These are phyloP conservation scores for Phialophora macrospora DNA, from an alignment of 2,329 filamentous ascomycete species.

Conservation along the genomic window DNA sequence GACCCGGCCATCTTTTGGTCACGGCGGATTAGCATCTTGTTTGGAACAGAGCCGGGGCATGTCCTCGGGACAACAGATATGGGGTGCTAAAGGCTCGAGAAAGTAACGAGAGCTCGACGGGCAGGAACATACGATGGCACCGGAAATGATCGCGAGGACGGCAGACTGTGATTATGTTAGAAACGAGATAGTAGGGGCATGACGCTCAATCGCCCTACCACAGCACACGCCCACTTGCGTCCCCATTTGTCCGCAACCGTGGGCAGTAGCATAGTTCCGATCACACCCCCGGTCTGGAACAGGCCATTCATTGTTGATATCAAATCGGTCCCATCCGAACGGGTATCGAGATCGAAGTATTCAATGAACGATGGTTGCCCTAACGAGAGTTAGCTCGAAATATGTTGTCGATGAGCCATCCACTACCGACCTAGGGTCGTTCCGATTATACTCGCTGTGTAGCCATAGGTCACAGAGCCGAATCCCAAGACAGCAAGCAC, in stretches of 20 bases:
- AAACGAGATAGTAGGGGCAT: background rate
- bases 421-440: conserved; percentile 36
- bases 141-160: conserved; percentile 28
- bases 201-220: conserved; percentile 14
- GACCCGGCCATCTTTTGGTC: conserved; percentile 21
- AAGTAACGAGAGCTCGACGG: background rate
- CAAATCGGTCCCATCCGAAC: conserved; percentile 31
- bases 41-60: background rate
- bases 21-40: background rate
- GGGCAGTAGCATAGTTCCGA: conserved; percentile 31
- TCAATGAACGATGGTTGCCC: conserved; percentile 53
- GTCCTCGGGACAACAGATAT: background rate
- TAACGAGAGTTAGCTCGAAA: conserved; percentile 1
- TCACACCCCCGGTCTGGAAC: conserved; percentile 31
- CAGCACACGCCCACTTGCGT: conserved; percentile 34
- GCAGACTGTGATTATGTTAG: conserved; percentile 19
- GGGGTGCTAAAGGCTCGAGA: background rate
- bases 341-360: conserved; percentile 37
- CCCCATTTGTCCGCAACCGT: conserved; percentile 34
- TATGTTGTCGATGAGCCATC: background rate
- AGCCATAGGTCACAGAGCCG: conserved; percentile 35
- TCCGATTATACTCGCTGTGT: conserved; percentile 36
- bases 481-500: conserved; percentile 33
- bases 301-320: conserved; percentile 35
- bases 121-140: conserved; percentile 19